Base-by-base conservation (phyloP, 257 asterid species). In the Voacanga thouarsii region DNA sequence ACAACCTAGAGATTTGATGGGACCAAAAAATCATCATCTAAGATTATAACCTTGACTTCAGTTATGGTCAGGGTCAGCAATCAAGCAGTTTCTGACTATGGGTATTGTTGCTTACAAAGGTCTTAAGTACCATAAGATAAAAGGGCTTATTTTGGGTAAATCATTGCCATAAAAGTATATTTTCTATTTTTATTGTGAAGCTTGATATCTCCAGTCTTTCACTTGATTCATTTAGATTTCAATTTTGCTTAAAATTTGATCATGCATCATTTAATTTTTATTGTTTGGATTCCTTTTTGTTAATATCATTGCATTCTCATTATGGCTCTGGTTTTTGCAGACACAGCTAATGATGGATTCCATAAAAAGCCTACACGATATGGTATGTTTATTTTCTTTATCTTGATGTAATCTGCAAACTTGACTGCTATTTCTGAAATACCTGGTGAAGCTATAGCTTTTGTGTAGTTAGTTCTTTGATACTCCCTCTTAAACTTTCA, bases 291-390 rank as follows among this genome's bases (percentile, higher is more conserved):
- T 14, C 14, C 49, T 65, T 65, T 65, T 63, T 3, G 44, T 63
- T 30, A 63, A 19, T 14, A 10, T 1, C 24, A n/a, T 60, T 45
- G 63, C 70, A 24, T 55, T 45, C 26, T 65, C 64, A 37, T 57
- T 43, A 37, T 6, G 72, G 39, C 69, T 44, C 55, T 72, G 74
- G 41, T 66, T 78, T 43, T 19, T 84, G 88, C 91, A 89, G 93
- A 84, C 89, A 33, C 81, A 59, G 59, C 64, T 82, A 77, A 74
- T 83, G 80, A 75, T 84, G 84, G 89, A 86, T 73, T 82, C 89
- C 28, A 75, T 87, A 49, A 75, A 84, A 57, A 72, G 75, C 77
- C 88, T 89, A 28, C 80, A 80, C 37, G 89, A 89, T 76, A 77
- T 84, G 94, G 94, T 89, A 84, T 26, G 86, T 72, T 44, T 9